These are phyloP conservation scores for Ogataea minuta DNA, from an alignment of 805 yeast species.

Conservation along the genomic window DNA sequence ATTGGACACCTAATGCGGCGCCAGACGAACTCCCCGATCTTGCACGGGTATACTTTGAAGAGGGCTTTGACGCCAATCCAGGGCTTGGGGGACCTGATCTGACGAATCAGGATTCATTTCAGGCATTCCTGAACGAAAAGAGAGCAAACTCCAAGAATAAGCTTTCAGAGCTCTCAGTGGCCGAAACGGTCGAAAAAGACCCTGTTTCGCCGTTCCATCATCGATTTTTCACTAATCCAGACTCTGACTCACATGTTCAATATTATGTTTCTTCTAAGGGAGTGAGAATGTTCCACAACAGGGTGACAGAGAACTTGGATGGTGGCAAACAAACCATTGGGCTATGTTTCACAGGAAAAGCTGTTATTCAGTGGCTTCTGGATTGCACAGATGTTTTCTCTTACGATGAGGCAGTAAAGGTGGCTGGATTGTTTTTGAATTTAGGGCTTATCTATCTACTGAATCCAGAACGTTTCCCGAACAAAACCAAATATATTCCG, in stretches of 20 bases:
- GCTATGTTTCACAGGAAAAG: slow-evolving; percentile 70
- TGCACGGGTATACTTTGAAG: slow-evolving; percentile 19
- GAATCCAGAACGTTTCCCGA: slow-evolving; percentile 27
- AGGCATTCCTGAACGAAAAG: slow-evolving; percentile 24
- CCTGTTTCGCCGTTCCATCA: slow-evolving; percentile 65
- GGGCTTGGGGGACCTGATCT: slow-evolving; percentile 8
- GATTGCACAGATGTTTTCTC: slow-evolving; percentile 79
- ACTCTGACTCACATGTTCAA: slow-evolving; percentile 76
- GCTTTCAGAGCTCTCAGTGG: background rate
- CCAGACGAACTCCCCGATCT: slow-evolving; percentile 49
- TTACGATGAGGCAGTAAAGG: slow-evolving; percentile 48
- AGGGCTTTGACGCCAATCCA: slow-evolving; percentile 9
- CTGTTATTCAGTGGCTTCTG: slow-evolving; percentile 81
- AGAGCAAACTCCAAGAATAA: slow-evolving; percentile 9
- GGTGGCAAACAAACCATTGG: slow-evolving; percentile 34
- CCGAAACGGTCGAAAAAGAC: background rate
- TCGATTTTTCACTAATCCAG: slow-evolving; percentile 82
- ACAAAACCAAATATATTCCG: slow-evolving; percentile 7
- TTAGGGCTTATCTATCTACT: slow-evolving; percentile 43
- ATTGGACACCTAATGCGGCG: slow-evolving; percentile 58
- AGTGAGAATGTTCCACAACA: slow-evolving; percentile 52
- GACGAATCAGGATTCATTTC: slow-evolving; percentile 19
- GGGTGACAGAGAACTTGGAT: slow-evolving; percentile 18
- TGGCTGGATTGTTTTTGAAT: slow-evolving; percentile 50
- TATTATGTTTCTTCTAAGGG: slow-evolving; percentile 71